Evolutionary conservation across 2,329 filamentous ascomycete genomes (phyloP), one percentile per base, ranked within the genome.

Genomic region (Paraphaeosphaeria minitans): DNA sequence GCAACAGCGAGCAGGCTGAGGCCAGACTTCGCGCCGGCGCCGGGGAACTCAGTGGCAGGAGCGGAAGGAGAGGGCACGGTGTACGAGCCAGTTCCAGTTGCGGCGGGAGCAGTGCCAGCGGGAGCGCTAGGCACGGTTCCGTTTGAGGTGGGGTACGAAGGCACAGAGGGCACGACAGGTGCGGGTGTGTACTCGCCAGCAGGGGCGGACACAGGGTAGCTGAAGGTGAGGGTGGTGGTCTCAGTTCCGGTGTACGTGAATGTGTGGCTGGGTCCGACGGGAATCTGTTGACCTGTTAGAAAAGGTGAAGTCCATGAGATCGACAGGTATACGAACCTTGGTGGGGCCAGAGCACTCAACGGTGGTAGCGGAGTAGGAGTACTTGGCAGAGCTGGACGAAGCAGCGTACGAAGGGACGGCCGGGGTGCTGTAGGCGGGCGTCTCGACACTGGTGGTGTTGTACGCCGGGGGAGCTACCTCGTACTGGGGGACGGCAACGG

Each of bases 1-100:
- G 83, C 77, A 66, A 85, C 74, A 71, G 80, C 82, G 59, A 82
- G 80, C 62, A 86, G 76, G 68, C 80, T 82, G 59, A 80, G 82
- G 70, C 81, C 82, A 60, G 76, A 78, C 76, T 82, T 80, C 71
- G 78, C 77, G 69, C 82, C 83, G 68, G 80, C 83, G 56, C 82
- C 83, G 59, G 82, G 84, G 81, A 80, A 83, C 65, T 71, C 63
- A 55, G 64, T 70, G 61, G 58, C 65, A 51, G 37, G 66, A 52
- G 58, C 63, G 53, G 64, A 70, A 61, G 58, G 66, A 51, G 37
- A 67, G 53, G 58, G 58, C 71, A 67, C 62, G 70, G 72, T 63
- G 65, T 65, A 35, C 66, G 53, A 55, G 47, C 66, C 66, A 49
- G 63, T 69, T n/a, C 41, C 51, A 49, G 29, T 35, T 10, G 35